These are phyloP conservation scores for Scolecobasidium constrictum DNA, from an alignment of 2,329 filamentous ascomycete species.

Conservation along the genomic window DNA sequence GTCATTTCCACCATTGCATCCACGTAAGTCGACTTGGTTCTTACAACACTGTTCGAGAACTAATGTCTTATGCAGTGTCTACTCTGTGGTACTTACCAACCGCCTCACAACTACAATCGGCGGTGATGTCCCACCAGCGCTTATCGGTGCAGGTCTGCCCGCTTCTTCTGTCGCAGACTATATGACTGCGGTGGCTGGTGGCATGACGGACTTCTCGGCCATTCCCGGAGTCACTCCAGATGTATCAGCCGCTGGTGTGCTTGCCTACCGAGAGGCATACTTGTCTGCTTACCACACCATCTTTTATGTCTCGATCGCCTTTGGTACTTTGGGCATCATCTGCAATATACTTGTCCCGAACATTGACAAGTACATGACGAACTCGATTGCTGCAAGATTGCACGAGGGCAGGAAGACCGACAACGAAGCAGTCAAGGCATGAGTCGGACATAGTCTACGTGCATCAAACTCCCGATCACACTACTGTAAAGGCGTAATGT, in stretches of 20 bases:
- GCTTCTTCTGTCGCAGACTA: slow-evolving; percentile 21
- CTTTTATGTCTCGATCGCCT: slow-evolving; percentile 28
- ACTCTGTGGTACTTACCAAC: slow-evolving; percentile 26
- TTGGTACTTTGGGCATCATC: slow-evolving; percentile 27
- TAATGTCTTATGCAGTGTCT: slow-evolving; percentile 19
- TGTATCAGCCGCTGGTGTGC: slow-evolving; percentile 21
- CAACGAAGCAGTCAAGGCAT: neutral
- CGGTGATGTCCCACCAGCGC: slow-evolving; percentile 24
- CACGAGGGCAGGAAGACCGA: neutral
- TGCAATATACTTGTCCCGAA: neutral
- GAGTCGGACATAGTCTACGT: too few species aligned
- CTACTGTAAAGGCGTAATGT: too few species aligned
- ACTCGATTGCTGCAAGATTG: neutral
- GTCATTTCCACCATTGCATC: slow-evolving; percentile 30
- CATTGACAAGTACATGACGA: slow-evolving; percentile 1
- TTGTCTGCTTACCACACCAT: slow-evolving; percentile 31
- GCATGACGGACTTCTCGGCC: slow-evolving; percentile 15
- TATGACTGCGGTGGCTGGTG: slow-evolving; percentile 21
- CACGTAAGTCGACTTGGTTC: slow-evolving; percentile 14
- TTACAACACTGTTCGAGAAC: too few species aligned
- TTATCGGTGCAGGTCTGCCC: slow-evolving; percentile 26
- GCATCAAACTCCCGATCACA: too few species aligned
- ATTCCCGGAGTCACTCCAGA: slow-evolving; percentile 22
- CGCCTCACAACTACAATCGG: slow-evolving; percentile 24
- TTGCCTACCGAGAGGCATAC: slow-evolving; percentile 25